These are phyloP conservation scores for Backusella circina DNA, from an alignment of 192 early-diverging fungal species.

Conservation along the genomic window DNA sequence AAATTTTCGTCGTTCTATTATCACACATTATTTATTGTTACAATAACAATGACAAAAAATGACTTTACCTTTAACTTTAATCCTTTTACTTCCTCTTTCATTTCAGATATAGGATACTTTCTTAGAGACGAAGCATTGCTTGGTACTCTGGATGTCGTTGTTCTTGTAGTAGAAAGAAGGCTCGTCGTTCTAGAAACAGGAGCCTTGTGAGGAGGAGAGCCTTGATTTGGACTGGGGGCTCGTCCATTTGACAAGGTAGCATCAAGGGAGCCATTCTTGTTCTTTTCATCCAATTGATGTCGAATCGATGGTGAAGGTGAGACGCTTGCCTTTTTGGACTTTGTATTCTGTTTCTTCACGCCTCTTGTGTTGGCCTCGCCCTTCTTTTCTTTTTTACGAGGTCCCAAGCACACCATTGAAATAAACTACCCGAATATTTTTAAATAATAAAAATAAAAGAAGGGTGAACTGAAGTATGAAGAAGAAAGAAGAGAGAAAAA, in stretches of 20 bases:
- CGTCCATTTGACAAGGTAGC: conserved; percentile 5
- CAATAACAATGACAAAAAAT: neutral
- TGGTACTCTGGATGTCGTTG: neutral
- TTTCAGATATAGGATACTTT: conserved; percentile 28
- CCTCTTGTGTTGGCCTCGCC: neutral
- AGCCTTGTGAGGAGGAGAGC: conserved; percentile 8
- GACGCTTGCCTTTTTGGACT: neutral
- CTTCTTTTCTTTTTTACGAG: conserved; percentile 31
- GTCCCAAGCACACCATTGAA: conserved; percentile 25
- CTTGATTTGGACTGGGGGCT: conserved; percentile 1
- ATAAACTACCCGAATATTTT: too few species aligned
- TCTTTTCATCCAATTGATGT: neutral
- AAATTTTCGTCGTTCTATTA: conserved; percentile 28
- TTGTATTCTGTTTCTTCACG: conserved; percentile 2
- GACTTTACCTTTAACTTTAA: conserved; percentile 28
- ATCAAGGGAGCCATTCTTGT: neutral
- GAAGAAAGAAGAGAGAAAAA: neutral
- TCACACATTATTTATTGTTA: neutral
- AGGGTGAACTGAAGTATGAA: too few species aligned
- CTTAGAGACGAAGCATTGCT: neutral
- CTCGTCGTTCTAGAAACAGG: neutral
- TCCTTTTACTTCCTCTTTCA: conserved; percentile 30
- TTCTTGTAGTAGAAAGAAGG: neutral
- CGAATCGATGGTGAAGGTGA: neutral
- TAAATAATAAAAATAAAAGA: neutral